Base-by-base conservation (phyloP, 2,329 filamentous ascomycete genomes). In the Xylaria hypoxylon region DNA sequence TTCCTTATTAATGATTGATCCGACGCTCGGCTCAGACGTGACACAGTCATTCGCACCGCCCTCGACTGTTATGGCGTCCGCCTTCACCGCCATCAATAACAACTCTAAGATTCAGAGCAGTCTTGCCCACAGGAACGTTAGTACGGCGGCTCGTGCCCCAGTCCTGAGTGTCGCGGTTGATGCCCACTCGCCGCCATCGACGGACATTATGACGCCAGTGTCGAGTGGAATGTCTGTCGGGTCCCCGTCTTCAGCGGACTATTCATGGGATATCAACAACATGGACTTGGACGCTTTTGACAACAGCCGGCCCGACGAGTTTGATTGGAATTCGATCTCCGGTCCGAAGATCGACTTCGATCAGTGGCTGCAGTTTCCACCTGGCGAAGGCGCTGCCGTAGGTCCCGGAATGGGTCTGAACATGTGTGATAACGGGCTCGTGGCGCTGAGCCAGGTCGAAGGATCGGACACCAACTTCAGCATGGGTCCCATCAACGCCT, bases 321-420 rank as follows among this genome's bases (percentile, higher is more conserved):
- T 87, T 62, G 85, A 87, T 69, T 87, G 85, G 85, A 84, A 84
- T 68, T 82, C 82, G 22, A 78, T 86, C 3, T 79, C 83, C 17
- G 84, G 81, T 5, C 82, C 84, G 8, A 85, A 86, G 67, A 83
- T 87, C 65, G 85, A 88, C 62, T 85, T 87, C 59, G 85, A 87
- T 64, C 85, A 87, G 71, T 88, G 85, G 84, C 79, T 88, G 24
- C 84, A 88, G 65, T 88, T 87, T 68, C 85, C 85, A 17, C 65
- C 68, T 5, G 80, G 81, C 1, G 85, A 87, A 56, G 83, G 81
- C 6, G 79, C 80, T 11, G 60, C 68, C 17, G 59, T 68, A 3
- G 67, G 61, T 13, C 59, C 66, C 11, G 68, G 62, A 1, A 64
- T 68, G 62, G 62, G 60, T 1, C 31, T 70, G 3, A 65, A 64